Evolutionary conservation across 805 yeast genomes (phyloP), one percentile per base, ranked within the genome.

Genomic region (Kregervanrija delftensis): DNA sequence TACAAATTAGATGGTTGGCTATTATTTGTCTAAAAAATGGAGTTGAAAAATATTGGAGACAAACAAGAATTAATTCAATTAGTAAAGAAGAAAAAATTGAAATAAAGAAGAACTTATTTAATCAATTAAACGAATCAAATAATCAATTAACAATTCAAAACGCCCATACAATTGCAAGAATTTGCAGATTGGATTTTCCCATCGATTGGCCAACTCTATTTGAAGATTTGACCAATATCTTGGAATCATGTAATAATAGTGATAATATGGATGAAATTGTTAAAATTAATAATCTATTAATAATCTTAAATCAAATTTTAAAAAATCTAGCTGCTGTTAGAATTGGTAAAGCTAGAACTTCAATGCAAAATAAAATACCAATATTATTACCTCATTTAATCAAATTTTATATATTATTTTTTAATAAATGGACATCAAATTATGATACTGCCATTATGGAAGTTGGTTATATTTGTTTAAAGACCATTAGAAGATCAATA

Each of bases 1-100:
- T 83, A 30, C 86, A 84, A 47, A 68, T 79, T 8, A 70, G 98
- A 55, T 89, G 96, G 96, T 67, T 90, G 22, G 89, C 96, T 0
- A 73, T 88, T 1, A 91, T 91, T 36, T 85, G 84, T 51, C 79
- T 91, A 63, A 91, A 93, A 58, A 91, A 91, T 61, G 95, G 95
- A 1, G 70, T 88, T 15, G 96, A 87, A 13, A 79, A 76, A 57
- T 79, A 78, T 56, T 91, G 99, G 98, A 71, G 96, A 47, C 69
- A 82, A 1, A 71, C 87, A 0, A 70, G 86, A 14, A 65, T 71
- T 32, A 58, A 61, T 49, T 69, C 78, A 0, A 72, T 83, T 14
- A 51, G 72, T 2, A 74, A 72, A 39, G 87, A 83, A 13, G 97
- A 89, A 56, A 91, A 89, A 59, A 48, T 49, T 0, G 76, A 73